Evolutionary conservation across 441 rosid genomes (phyloP).

Genomic region (Flueggea neowawraea): DNA sequence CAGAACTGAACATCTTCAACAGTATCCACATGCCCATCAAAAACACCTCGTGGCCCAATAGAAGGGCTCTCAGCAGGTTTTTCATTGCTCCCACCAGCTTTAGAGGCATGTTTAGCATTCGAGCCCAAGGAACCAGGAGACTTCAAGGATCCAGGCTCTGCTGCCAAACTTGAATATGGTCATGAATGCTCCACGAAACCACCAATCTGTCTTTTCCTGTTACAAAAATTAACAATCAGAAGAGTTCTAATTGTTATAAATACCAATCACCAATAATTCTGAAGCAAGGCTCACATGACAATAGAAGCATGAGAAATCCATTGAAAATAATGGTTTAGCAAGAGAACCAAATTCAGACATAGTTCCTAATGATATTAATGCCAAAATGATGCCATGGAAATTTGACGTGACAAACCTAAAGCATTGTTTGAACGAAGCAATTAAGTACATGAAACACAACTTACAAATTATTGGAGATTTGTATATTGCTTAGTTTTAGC

Average conservation of each 20-base stretch:
- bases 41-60: slow-evolving; percentile 90
- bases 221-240: slow-evolving; percentile 11
- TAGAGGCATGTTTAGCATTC: slow-evolving; percentile 43
- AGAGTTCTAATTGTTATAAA: not conserved
- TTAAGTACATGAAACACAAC: not conserved
- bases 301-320: not conserved
- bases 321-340: not conserved
- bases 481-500: not conserved
- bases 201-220: slow-evolving; percentile 96
- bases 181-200: slow-evolving; percentile 98
- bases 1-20: slow-evolving; percentile 98
- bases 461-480: not conserved
- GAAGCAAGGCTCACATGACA: too few species aligned
- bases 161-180: slow-evolving; percentile 72
- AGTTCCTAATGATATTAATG: not conserved
- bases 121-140: slow-evolving; percentile 70
- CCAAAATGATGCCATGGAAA: not conserved
- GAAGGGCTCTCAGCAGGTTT: slow-evolving; percentile 62
- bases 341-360: not conserved
- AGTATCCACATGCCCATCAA: slow-evolving; percentile 89
- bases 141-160: slow-evolving; percentile 49
- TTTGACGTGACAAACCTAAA: not conserved
- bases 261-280: not conserved
- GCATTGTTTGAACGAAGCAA: too few species aligned
- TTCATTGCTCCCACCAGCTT: slow-evolving; percentile 47